Evolutionary conservation across 768 basidiomycete species (phyloP).

Genomic region (Lentinula edodes): DNA sequence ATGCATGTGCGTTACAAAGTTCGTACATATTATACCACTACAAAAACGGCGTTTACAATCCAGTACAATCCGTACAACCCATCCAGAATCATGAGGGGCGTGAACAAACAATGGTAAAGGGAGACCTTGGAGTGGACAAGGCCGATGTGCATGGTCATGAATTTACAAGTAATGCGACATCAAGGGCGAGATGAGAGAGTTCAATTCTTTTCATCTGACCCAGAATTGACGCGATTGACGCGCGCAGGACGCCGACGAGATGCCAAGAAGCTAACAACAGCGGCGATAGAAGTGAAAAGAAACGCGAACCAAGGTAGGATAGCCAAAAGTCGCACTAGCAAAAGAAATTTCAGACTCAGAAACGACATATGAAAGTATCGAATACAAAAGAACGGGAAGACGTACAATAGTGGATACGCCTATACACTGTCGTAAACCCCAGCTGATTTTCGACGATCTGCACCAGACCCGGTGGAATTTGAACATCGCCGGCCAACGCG

Average conservation of each 20-base stretch:
- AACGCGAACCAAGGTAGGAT: slow-evolving; percentile 36
- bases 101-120: background rate
- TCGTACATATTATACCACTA: background rate
- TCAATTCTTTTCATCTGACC: background rate
- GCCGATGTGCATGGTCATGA: background rate
- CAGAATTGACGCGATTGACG: background rate
- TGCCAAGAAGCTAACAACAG: slow-evolving; percentile 23
- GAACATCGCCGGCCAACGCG: slow-evolving; percentile 27
- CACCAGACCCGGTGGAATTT: slow-evolving; percentile 26
- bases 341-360: background rate
- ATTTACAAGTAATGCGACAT: background rate
- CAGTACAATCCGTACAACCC: too few relatives aligned
- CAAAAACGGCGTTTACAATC: too few relatives aligned
- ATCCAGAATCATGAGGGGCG: too few relatives aligned
- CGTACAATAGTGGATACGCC: slow-evolving; percentile 31
- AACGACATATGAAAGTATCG: background rate
- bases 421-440: slow-evolving; percentile 31
- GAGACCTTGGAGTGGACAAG: background rate
- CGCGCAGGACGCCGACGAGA: slow-evolving; percentile 5
- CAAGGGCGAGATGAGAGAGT: background rate
- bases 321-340: slow-evolving; percentile 26
- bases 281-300: slow-evolving; percentile 25
- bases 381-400: slow-evolving; percentile 2
- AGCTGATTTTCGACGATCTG: slow-evolving; percentile 22
- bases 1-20: background rate